Conservation (phyloP, 1,284 basidiomycete genomes). For the Sporisorium exsertum region DNA sequence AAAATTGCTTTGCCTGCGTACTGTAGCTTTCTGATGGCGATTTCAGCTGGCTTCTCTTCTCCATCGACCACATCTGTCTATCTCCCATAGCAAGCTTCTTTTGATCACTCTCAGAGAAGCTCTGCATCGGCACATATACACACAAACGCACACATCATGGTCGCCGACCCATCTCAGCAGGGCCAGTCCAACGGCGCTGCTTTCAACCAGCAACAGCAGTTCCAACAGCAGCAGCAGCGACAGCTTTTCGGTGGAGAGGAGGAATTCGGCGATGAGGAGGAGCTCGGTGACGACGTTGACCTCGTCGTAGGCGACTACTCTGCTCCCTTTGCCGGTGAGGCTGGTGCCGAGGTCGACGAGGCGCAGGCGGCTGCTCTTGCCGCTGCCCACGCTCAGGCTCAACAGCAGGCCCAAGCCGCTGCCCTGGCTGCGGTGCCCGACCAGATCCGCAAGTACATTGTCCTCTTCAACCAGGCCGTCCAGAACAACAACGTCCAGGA, state of each 20-base stretch:
- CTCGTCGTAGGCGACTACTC: slow-evolving; percentile 53
- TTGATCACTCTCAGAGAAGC: slow-evolving; percentile 34
- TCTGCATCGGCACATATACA: slow-evolving; percentile 11
- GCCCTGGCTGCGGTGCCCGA: slow-evolving; percentile 66
- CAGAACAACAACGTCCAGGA: slow-evolving; percentile 71
- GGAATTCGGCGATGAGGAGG: slow-evolving; percentile 54
- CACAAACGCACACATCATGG: slow-evolving; percentile 22
- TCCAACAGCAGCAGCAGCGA: slow-evolving; percentile 48
- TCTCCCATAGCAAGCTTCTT: slow-evolving; percentile 36
- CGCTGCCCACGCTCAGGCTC: slow-evolving; percentile 59
- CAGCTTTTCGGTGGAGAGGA: slow-evolving; percentile 56
- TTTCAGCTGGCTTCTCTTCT: not conserved
- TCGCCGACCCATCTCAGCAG: slow-evolving; percentile 38
- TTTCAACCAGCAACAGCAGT: slow-evolving; percentile 41
- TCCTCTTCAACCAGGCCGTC: slow-evolving; percentile 66
- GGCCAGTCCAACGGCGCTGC: slow-evolving; percentile 38
- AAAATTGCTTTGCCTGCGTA: not conserved
- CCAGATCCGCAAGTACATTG: slow-evolving; percentile 67
- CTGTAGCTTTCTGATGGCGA: not conserved
- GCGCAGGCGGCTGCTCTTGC: slow-evolving; percentile 54
- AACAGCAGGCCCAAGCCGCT: slow-evolving; percentile 59
- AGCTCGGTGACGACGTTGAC: slow-evolving; percentile 58
- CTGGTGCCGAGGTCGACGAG: slow-evolving; percentile 45
- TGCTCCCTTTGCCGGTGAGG: slow-evolving; percentile 28
- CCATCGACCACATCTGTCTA: slow-evolving; percentile 12